Conservation (phyloP, 768 basidiomycete genomes). For the Mycena alexandri region DNA sequence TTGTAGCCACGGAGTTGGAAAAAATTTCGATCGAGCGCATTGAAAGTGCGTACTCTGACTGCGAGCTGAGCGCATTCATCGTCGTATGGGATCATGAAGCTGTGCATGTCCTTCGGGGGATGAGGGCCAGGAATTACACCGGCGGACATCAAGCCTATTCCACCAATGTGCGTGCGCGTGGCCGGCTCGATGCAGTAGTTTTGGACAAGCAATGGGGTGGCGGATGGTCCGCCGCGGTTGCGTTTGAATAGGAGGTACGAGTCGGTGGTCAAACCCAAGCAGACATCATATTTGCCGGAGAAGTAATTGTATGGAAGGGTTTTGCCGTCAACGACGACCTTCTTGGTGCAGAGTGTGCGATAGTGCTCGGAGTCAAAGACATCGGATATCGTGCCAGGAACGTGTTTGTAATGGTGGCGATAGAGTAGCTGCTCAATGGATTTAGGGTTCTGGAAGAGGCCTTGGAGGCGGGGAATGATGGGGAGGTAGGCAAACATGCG, state of each 20-base stretch:
- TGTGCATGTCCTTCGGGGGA: no score
- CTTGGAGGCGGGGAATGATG: slow-evolving; percentile 45
- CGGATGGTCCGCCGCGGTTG: slow-evolving; percentile 42
- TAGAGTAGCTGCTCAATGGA: slow-evolving; percentile 7
- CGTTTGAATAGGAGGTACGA: slow-evolving; percentile 55
- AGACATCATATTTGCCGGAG: slow-evolving; percentile 53
- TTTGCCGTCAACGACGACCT: slow-evolving; percentile 46
- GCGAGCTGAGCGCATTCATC: no score
- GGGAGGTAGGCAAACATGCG: slow-evolving; percentile 44
- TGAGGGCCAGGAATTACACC: no score
- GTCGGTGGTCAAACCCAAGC: slow-evolving; percentile 57
- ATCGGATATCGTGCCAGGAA: slow-evolving; percentile 42
- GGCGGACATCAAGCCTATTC: slow-evolving; percentile 43
- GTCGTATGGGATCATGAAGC: no score
- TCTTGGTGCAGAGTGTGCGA: slow-evolving; percentile 30
- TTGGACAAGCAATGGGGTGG: slow-evolving; percentile 57
- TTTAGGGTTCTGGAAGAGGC: slow-evolving; percentile 33
- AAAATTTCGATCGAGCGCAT: slow-evolving; percentile 44
- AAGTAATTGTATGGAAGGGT: slow-evolving; percentile 49
- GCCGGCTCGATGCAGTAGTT: slow-evolving; percentile 55
- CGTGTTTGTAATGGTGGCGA: slow-evolving; percentile 17
- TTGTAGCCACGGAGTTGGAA: slow-evolving; percentile 30
- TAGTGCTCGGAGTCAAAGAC: slow-evolving; percentile 53
- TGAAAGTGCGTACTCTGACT: no score
- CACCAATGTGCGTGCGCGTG: slow-evolving; percentile 40